Conservation (phyloP, 352 stramenopile species). For the Phytophthora quininea region DNA sequence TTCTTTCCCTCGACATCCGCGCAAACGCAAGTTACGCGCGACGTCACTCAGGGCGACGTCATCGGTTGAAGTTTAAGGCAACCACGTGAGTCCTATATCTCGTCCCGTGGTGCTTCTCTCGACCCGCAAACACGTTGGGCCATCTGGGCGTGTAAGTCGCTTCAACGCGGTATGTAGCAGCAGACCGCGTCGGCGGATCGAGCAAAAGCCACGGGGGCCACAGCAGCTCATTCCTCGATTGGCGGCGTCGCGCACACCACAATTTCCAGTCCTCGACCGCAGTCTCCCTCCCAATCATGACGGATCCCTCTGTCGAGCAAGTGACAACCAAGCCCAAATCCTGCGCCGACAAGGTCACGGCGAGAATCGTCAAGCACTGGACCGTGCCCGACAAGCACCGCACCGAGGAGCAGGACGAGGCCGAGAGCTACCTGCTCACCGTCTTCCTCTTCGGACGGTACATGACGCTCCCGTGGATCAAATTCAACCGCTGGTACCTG, state of each 20-base stretch:
- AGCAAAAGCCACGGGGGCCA: neutral
- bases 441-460: slow-evolving; percentile 61
- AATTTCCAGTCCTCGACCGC: slow-evolving; percentile 3
- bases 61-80: neutral
- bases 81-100: neutral
- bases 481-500: slow-evolving; percentile 70
- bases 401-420: slow-evolving; percentile 56
- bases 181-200: too few species aligned
- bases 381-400: slow-evolving; percentile 56
- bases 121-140: neutral
- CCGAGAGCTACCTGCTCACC: slow-evolving; percentile 59
- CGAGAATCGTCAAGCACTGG: slow-evolving; percentile 50
- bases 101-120: neutral
- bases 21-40: slow-evolving; percentile 5
- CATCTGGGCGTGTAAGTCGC: neutral
- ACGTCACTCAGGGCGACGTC: neutral
- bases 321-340: slow-evolving; percentile 29
- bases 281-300: slow-evolving; percentile 12
- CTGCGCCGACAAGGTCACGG: slow-evolving; percentile 35
- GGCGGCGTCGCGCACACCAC: slow-evolving; percentile 23
- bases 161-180: neutral
- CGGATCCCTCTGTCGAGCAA: slow-evolving; percentile 32
- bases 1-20: neutral
- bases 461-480: slow-evolving; percentile 42
- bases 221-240: slow-evolving; percentile 35